Evolutionary conservation across 2,329 filamentous ascomycete species (phyloP).

Genomic region (Scedosporium minutisporum): DNA sequence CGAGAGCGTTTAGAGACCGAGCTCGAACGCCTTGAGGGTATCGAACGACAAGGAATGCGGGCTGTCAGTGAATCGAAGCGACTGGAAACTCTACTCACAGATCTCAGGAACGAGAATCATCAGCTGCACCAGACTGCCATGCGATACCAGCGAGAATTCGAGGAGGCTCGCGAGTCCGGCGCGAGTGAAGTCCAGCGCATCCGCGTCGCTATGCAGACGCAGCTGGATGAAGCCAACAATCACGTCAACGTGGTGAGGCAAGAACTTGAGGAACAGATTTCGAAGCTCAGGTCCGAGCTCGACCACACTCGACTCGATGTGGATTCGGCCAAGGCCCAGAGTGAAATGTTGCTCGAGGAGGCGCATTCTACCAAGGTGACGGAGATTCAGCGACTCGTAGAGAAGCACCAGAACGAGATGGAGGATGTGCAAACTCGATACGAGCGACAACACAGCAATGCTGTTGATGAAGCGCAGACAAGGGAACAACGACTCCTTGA

Average conservation of each 20-base stretch:
- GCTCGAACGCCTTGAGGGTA: constrained; percentile 54
- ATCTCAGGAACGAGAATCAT: constrained; percentile 57
- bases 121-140: constrained; percentile 60
- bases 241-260: constrained; percentile 76
- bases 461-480: constrained; percentile 71
- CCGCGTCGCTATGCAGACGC: constrained; percentile 66
- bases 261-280: constrained; percentile 71
- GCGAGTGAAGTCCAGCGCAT: constrained; percentile 73
- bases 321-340: constrained; percentile 69
- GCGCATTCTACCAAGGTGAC: constrained; percentile 59
- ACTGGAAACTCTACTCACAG: constrained; percentile 43
- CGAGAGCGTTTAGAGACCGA: constrained; percentile 58
- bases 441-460: constrained; percentile 61
- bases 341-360: constrained; percentile 78
- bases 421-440: constrained; percentile 70
- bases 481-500: constrained; percentile 73
- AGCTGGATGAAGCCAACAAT: constrained; percentile 75
- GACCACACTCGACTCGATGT: constrained; percentile 70
- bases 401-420: constrained; percentile 57
- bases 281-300: constrained; percentile 61
- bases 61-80: constrained; percentile 54
- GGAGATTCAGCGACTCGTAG: constrained; percentile 37
- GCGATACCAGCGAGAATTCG: constrained; percentile 70
- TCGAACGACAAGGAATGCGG: constrained; percentile 56
- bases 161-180: constrained; percentile 72